Evolutionary conservation across 345 rosid genomes (phyloP).

Genomic region (Hibiscus trionum): DNA sequence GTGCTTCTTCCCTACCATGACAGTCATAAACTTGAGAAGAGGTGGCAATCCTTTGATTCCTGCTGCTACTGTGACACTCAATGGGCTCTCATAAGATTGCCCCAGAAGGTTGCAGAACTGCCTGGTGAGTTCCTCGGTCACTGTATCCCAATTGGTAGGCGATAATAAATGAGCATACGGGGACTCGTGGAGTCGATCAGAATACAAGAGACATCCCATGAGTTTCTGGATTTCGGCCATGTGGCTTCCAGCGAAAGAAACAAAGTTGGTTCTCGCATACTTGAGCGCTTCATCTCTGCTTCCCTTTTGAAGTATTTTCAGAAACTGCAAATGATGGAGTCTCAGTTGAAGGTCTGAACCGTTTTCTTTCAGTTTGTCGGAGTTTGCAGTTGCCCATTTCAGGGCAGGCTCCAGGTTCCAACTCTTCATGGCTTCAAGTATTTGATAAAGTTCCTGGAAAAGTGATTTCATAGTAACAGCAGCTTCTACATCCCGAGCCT

Average conservation of each 20-base stretch:
- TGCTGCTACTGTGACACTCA: slow-evolving; percentile 43
- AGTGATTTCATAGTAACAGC: slow-evolving; percentile 27
- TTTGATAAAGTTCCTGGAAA: slow-evolving; percentile 52
- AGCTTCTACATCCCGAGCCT: slow-evolving; percentile 40
- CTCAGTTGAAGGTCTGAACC: slow-evolving; percentile 58
- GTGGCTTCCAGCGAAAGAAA: slow-evolving; percentile 30
- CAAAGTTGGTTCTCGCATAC: slow-evolving; percentile 43
- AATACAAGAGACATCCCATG: slow-evolving; percentile 42
- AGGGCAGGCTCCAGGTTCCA: slow-evolving; percentile 54
- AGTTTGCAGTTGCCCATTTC: slow-evolving; percentile 48
- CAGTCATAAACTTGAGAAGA: slow-evolving; percentile 46
- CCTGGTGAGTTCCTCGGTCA: slow-evolving; percentile 34
- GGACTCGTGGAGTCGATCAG: slow-evolving; percentile 33
- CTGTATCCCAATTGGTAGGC: slow-evolving; percentile 30
- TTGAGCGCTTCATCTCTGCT: slow-evolving; percentile 44
- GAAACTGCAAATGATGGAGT: slow-evolving; percentile 57
- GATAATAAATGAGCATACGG: slow-evolving; percentile 46
- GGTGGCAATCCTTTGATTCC: slow-evolving; percentile 52
- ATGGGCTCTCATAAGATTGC: slow-evolving; percentile 46
- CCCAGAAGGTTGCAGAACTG: slow-evolving; percentile 47
- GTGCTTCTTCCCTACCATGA: slow-evolving; percentile 48
- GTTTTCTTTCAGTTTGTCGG: slow-evolving; percentile 45
- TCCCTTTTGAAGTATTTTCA: slow-evolving; percentile 40
- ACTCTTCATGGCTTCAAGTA: slow-evolving; percentile 50
- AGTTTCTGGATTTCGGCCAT: slow-evolving; percentile 44